Evolutionary conservation across 352 stramenopile genomes (phyloP).

Genomic region (Globisporangium viniferum): DNA sequence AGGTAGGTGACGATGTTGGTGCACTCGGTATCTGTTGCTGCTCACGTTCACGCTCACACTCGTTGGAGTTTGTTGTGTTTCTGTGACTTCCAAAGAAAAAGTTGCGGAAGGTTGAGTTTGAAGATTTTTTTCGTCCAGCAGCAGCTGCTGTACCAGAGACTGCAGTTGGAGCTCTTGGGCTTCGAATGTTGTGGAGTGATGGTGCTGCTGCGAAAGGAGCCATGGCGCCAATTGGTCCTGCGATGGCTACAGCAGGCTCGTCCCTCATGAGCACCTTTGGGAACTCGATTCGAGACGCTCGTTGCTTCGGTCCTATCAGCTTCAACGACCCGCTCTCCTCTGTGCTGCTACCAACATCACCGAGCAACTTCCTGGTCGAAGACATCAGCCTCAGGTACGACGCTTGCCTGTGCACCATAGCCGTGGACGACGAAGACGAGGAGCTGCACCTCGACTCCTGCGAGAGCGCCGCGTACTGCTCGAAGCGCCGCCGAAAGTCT

Average conservation of each 20-base stretch:
- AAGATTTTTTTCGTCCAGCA: neutral
- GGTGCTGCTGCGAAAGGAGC: neutral
- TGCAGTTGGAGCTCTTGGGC: neutral
- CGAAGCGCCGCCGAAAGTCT: conserved; percentile 51
- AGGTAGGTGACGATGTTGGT: conserved; percentile 23
- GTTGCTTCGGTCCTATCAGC: neutral
- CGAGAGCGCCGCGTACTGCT: conserved; percentile 1
- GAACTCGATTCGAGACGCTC: conserved; percentile 33
- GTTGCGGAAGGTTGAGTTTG: neutral
- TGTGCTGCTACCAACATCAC: neutral
- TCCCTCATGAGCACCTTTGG: conserved; percentile 38
- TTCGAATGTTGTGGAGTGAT: neutral
- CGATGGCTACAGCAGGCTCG: neutral
- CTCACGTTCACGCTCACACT: neutral
- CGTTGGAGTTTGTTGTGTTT: neutral
- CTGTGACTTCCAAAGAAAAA: conserved; percentile 9
- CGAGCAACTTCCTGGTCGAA: conserved; percentile 1
- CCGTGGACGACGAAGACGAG: neutral
- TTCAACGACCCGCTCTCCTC: neutral
- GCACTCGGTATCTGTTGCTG: neutral
- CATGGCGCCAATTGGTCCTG: neutral
- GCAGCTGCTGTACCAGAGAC: neutral
- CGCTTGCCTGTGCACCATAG: neutral
- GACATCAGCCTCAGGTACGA: conserved; percentile 9
- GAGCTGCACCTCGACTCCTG: neutral